phyloP scores from a whole-genome alignment of 176 grass and related monocot genomes.

The Zoysia japonica region DNA sequence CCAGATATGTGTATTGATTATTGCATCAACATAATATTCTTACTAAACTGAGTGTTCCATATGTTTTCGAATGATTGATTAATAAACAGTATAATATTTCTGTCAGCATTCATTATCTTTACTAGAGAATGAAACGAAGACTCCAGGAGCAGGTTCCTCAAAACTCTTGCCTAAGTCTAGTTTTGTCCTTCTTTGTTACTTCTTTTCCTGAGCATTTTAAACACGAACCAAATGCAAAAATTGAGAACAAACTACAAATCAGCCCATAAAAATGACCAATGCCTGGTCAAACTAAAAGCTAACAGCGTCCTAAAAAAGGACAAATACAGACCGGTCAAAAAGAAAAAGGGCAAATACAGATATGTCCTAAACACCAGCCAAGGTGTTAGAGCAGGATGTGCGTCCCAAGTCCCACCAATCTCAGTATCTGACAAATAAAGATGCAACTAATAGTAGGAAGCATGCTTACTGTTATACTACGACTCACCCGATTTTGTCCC shows the following conservation, averaged over 20 bases:
- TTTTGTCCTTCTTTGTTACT: background rate
- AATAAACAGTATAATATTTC: background rate
- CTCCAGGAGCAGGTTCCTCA: background rate
- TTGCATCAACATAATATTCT: background rate
- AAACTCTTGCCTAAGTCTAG: background rate
- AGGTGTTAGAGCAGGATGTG: constrained; percentile 1
- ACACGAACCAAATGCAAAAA: background rate
- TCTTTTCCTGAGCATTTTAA: background rate
- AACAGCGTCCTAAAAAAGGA: constrained; percentile 5
- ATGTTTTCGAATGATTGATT: background rate
- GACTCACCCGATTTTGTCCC: constrained; percentile 87
- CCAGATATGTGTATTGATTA: background rate
- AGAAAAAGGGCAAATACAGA: constrained; percentile 15
- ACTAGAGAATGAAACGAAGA: background rate
- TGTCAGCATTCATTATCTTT: background rate
- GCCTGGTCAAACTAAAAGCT: background rate
- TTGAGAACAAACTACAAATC: background rate
- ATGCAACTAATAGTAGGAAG: constrained; percentile 24
- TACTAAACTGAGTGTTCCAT: background rate
- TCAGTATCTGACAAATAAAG: constrained; percentile 12
- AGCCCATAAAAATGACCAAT: background rate
- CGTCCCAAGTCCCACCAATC: background rate
- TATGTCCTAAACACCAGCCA: constrained; percentile 37
- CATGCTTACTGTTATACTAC: constrained; percentile 26
- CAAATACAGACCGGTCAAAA: too few species aligned